Percentiles rank a stretch among this genome's conserved stretches.
Conservation (phyloP, 257 asterid species). For the Verbena officinalis region DNA sequence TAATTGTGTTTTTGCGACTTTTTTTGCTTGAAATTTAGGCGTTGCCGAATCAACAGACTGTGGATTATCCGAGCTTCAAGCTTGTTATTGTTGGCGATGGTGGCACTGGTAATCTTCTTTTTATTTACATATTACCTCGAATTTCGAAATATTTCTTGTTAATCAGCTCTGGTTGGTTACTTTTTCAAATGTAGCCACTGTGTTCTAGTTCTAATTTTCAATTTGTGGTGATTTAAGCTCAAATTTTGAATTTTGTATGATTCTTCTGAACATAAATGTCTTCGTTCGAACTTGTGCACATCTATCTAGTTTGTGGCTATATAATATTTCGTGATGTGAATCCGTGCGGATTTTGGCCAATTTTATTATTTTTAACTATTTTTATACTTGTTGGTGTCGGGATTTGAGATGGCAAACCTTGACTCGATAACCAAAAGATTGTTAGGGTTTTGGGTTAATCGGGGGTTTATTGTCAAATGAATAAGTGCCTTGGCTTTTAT, state of each 20-base stretch:
- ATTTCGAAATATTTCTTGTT: not conserved
- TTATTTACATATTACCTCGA: not conserved
- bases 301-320: not conserved
- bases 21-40: constrained; percentile 37
- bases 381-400: no score
- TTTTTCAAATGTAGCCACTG: not conserved
- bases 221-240: not conserved
- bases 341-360: no score
- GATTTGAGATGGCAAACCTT: not conserved
- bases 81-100: constrained; percentile 85
- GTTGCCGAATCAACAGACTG: constrained; percentile 73
- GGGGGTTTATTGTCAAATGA: not conserved
- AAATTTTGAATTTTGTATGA: not conserved
- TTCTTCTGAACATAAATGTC: not conserved
- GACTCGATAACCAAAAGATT: no score
- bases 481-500: not conserved
- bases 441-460: no score
- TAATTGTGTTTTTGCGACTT: not conserved
- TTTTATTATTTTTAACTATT: not conserved
- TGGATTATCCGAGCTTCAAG: constrained; percentile 80
- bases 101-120: constrained; percentile 56
- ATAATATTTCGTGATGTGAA: not conserved
- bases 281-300: no score
- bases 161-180: not conserved
- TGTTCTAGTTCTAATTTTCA: not conserved